phyloP scores from a whole-genome alignment of 495 filamentous ascomycete genomes.

The Aspergillus sclerotioniger region DNA sequence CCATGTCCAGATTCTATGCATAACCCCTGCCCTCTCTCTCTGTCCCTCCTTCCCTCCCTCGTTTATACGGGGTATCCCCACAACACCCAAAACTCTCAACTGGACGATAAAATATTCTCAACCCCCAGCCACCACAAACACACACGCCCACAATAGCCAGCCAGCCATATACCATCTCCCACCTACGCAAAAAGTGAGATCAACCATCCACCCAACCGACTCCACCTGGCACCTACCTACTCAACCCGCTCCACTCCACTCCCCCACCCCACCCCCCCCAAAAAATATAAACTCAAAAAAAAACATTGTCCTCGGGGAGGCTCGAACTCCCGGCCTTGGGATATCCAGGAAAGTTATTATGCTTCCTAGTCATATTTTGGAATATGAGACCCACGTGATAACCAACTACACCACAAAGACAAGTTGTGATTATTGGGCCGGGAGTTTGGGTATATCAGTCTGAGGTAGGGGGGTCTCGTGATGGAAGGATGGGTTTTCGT shows the following conservation, averaged over 20 bases:
- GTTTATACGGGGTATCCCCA: no score
- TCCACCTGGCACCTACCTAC: background rate
- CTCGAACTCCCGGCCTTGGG: background rate
- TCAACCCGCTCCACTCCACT: background rate
- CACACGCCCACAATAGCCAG: no score
- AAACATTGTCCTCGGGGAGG: background rate
- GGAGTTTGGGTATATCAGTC: background rate
- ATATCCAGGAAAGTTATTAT: background rate
- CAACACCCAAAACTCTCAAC: no score
- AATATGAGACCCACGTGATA: constrained; percentile 1
- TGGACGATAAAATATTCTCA: no score
- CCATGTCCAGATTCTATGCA: no score
- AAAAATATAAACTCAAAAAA: background rate
- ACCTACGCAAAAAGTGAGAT: no score
- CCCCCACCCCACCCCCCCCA: background rate
- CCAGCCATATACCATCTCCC: no score
- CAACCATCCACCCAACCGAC: background rate
- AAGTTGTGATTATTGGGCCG: background rate
- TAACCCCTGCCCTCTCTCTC: no score
- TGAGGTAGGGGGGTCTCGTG: no score
- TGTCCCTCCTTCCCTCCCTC: background rate
- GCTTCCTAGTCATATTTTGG: background rate
- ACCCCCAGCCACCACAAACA: no score
- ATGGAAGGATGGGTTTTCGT: no score
- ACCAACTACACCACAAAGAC: constrained; percentile 1